Base-by-base conservation (phyloP, 345 rosid species). In the Pseudoturritis turrita region DNA sequence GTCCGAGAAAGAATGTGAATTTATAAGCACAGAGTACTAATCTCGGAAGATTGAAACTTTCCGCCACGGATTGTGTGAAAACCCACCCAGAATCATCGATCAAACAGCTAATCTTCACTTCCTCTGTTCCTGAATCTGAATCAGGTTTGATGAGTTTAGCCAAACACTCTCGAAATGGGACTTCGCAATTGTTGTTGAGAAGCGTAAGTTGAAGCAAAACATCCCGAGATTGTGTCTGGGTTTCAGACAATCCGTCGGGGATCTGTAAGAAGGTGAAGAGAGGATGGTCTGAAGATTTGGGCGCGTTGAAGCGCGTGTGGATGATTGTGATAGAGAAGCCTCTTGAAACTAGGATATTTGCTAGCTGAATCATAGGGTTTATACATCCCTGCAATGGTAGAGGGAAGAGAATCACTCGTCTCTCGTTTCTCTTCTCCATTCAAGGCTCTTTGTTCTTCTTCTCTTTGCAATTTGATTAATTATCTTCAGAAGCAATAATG, bases 331-430 rank as follows among this genome's bases (percentile, higher is more conserved):
- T 64, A 3, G 81, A 73, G 19, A 88, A 62, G 61, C 85, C 86
- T 4, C 79, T 55, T 11, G 81, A 76, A 63, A 54, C 28, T 1
- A 91, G 71, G 13, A 86, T 81, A 71, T 87, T 87, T 12, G 89
- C 83, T 3, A 89, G 81, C 74, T 86, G 87, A 35, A 91, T 78
- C 89, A 85, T 80, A 65, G 87, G 71, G 83, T 78, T 92, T 14
- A 89, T 83, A 53, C 91, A 92, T 53, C 90, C 88, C 25, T 89
- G 89, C 10, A 65, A 49, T 11, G 92, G 96, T 11, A 85, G 21
- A 0, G 90, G 94, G 44, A 86, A 86, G 5, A 87, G 67, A 11
- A 89, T 73, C 2, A 91, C 80, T 51, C 53, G 57, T 12, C 2
- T 15, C 18, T 7, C 25, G 21, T 43, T 68, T 52, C 19, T 36